These are phyloP conservation scores for Fusarium xylarioides DNA, from an alignment of 2,329 filamentous ascomycete species.

Conservation along the genomic window DNA sequence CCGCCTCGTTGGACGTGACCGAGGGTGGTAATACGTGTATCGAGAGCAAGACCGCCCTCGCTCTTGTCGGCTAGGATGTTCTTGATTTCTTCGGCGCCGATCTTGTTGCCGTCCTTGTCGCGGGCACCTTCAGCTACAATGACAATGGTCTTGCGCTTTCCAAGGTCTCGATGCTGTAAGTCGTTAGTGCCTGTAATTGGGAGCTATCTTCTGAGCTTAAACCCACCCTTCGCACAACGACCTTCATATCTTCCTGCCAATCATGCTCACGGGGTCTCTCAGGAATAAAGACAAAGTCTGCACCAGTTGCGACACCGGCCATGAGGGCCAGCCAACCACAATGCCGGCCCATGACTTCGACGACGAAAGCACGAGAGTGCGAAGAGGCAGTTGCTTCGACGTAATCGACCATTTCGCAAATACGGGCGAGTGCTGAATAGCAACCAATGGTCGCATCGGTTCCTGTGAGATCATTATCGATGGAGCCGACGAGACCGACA, in stretches of 20 bases:
- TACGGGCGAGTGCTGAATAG: slow-evolving; percentile 90
- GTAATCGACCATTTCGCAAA: slow-evolving; percentile 95
- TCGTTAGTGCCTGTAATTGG: slow-evolving; percentile 23
- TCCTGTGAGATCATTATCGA: slow-evolving; percentile 97
- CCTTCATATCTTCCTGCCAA: slow-evolving; percentile 90
- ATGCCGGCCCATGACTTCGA: slow-evolving; percentile 98
- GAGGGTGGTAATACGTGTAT: slow-evolving; percentile 93
- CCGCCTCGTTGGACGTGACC: slow-evolving; percentile 98
- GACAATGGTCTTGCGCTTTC: slow-evolving; percentile 97
- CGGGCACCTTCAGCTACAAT: slow-evolving; percentile 96
- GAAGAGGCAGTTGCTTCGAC: slow-evolving; percentile 95
- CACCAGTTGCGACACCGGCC: slow-evolving; percentile 92
- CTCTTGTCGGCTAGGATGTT: slow-evolving; percentile 82
- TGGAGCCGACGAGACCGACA: slow-evolving; percentile 93
- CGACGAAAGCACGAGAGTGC: slow-evolving; percentile 94
- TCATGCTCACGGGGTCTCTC: slow-evolving; percentile 88
- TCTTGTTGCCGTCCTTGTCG: slow-evolving; percentile 84
- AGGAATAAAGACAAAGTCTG: slow-evolving; percentile 96
- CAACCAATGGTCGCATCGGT: slow-evolving; percentile 98
- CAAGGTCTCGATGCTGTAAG: slow-evolving; percentile 79
- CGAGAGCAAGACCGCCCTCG: slow-evolving; percentile 73
- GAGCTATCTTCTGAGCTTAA: neutral
- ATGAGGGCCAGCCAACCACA: slow-evolving; percentile 98
- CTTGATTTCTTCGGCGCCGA: slow-evolving; percentile 83
- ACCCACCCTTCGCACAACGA: slow-evolving; percentile 75